Conservation (phyloP, 2,329 filamentous ascomycete genomes). For the Aspergillus floridensis region DNA sequence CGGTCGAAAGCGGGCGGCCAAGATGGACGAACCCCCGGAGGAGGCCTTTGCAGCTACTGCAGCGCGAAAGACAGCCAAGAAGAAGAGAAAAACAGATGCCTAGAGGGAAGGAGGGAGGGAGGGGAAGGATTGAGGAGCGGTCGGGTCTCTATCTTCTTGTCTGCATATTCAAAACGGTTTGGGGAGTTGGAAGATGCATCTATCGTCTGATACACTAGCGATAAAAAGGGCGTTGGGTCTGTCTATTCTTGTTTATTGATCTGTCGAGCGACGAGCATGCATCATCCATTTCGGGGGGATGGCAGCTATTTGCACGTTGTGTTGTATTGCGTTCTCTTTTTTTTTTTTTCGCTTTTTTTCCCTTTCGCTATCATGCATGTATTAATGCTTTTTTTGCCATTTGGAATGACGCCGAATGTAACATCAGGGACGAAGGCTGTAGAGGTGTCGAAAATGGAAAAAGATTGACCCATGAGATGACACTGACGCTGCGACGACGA, state of each 20-base stretch:
- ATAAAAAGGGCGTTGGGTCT: background rate
- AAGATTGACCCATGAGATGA: background rate
- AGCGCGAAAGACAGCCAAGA: conserved; percentile 41
- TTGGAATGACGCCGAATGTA: background rate
- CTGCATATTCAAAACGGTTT: background rate
- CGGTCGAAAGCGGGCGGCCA: conserved; percentile 43
- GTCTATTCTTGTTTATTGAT: background rate
- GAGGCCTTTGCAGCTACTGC: conserved; percentile 54
- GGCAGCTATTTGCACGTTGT: background rate
- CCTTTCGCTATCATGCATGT: background rate
- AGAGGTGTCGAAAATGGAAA: background rate
- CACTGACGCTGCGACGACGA: background rate
- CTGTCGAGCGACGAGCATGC: background rate
- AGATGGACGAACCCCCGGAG: conserved; percentile 58
- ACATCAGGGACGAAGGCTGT: background rate
- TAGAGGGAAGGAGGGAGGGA: background rate
- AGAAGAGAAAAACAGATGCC: conserved; percentile 32
- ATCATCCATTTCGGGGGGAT: background rate
- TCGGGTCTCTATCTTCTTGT: background rate
- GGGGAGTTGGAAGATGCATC: background rate
- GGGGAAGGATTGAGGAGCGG: background rate
- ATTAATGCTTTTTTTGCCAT: background rate
- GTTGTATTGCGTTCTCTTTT: too few species aligned
- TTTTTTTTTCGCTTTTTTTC: background rate
- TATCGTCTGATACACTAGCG: background rate